Evolutionary conservation across 1,139 yeast genomes (phyloP), one percentile per base, ranked within the genome.

Genomic region (Torulaspora pretoriensis): DNA sequence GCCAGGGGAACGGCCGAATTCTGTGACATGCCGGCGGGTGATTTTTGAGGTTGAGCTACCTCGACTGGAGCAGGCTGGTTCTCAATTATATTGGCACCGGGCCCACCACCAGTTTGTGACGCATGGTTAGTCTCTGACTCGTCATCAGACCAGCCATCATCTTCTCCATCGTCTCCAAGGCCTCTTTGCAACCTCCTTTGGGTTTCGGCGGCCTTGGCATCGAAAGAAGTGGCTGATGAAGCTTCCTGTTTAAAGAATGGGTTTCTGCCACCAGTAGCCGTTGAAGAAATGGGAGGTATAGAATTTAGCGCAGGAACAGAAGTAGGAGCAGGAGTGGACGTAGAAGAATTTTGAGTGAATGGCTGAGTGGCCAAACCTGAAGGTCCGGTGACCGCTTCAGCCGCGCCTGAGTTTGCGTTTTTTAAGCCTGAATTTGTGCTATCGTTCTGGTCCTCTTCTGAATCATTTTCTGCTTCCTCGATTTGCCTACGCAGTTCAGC

Each of bases 111-210:
- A 9, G 35, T 25, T 24, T 9, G 13, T 9, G 40, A 9, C 31
- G 23, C 27, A 8, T 32, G 25, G 14, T 13, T 19, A 25, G 27
- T 5, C 32, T 42, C 14, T 2, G 46, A 22, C 23, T 77, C 80
- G 2, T 74, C 79, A 36, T 78, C 86, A 5, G 74, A 76, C 56
- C 78, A 80, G 49, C 79, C 80, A 52, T 76, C 83, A 44, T 72
- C 75, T n/a, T 59, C 62, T 43, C 71, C 75, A 45, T 71, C 75
- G 32, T 50, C 57, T 29, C 46, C 52, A 38, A 74, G 60, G 3
- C 88, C 87, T 60, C 85, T 70, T 62, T 81, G 88, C 5, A 82
- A 73, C 16, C 73, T 78, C 59, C 88, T 71, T 62, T 81, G 88
- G 2, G 77, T 79, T 41, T 77, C 81, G 5, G 81, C 77, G 49